These are phyloP conservation scores for Barnettozyma sucrosica DNA, from an alignment of 805 yeast genomes.

Conservation along the genomic window DNA sequence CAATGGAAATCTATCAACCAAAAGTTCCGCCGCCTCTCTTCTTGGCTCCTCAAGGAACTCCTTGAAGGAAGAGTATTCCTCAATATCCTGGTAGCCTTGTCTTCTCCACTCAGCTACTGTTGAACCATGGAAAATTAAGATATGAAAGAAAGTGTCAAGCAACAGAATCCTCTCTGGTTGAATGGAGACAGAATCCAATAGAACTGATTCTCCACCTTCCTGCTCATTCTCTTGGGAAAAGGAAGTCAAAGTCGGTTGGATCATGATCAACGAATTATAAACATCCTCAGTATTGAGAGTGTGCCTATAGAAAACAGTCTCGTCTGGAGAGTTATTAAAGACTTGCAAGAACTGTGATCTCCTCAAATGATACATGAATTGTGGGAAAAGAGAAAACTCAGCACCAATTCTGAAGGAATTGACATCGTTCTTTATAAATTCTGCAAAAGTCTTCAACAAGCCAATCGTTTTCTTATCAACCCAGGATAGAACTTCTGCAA, in stretches of 20 bases:
- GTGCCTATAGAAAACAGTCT: conserved; percentile 60
- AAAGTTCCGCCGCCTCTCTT: conserved; percentile 56
- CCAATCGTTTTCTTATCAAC: conserved; percentile 43
- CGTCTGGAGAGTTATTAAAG: conserved; percentile 69
- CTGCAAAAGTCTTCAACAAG: conserved; percentile 41
- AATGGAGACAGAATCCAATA: conserved; percentile 58
- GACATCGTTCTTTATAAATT: conserved; percentile 41
- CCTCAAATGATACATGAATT: conserved; percentile 60
- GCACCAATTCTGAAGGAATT: conserved; percentile 45
- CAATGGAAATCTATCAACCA: conserved; percentile 62
- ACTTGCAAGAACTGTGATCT: conserved; percentile 61
- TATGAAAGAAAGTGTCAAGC: conserved; percentile 65
- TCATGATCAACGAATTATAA: conserved; percentile 55
- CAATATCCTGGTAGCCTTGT: conserved; percentile 54
- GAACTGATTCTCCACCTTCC: conserved; percentile 47
- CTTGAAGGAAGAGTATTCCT: conserved; percentile 54
- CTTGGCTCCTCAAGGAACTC: conserved; percentile 58
- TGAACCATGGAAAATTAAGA: conserved; percentile 61
- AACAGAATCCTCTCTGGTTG: conserved; percentile 51
- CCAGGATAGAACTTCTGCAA: conserved; percentile 40
- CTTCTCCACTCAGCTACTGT: conserved; percentile 63
- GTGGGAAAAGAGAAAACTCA: conserved; percentile 52
- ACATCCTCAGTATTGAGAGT: conserved; percentile 57
- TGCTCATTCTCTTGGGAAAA: conserved; percentile 41
- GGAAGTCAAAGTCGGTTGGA: conserved; percentile 61